Evolutionary conservation across 768 basidiomycete genomes (phyloP), one percentile per base, ranked within the genome.

Genomic region (Asterophora parasitica): DNA sequence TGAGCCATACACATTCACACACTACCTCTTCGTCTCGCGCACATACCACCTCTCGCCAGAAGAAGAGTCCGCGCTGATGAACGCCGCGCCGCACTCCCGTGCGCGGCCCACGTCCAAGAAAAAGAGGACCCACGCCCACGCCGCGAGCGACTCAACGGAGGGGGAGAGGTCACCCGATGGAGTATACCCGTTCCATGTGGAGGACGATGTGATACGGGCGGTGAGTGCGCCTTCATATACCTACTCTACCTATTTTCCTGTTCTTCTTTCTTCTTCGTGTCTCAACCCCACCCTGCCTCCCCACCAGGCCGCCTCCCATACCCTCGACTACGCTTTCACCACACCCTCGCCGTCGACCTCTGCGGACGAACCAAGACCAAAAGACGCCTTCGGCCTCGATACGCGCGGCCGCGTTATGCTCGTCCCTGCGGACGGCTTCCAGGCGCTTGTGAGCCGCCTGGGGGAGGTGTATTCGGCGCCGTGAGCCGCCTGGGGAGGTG

Each of bases 101-200:
- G n/a, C n/a, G n/a, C 49, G 58, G 38, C 47, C 61, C 33, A 54
- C 66, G 37, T 58, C 64, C 5, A 72, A 74, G 50, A 77, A 78
- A 46, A 58, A 71, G 55, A 55, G 59, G 38, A 34, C 53, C 12
- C 49, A 56, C 54, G 19, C 57, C n/a, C 48, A 48, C 62, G 47
- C 48, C 53, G 26, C 60, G 55, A n/a, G n/a, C n/a, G n/a, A n/a
- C n/a, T n/a, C n/a, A n/a, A n/a, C n/a, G 23, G 23, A 23, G 23
- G 23, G 23, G 3, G 23, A 23, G 23, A 3, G 23, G 3, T 6
- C 23, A 6, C 56, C 58, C 2, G 80, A 81, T 44, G 78, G 82
- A 0, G 69, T 81, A 4, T 87, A 83, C 58, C 68, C 81, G 2
- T 95, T 78, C 48, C 92, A 96, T 59, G 83, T 87, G 0, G 94